These are phyloP conservation scores for Acanthamoeba culbertsoni DNA, from an alignment of 208 protist species.

Conservation along the genomic window DNA sequence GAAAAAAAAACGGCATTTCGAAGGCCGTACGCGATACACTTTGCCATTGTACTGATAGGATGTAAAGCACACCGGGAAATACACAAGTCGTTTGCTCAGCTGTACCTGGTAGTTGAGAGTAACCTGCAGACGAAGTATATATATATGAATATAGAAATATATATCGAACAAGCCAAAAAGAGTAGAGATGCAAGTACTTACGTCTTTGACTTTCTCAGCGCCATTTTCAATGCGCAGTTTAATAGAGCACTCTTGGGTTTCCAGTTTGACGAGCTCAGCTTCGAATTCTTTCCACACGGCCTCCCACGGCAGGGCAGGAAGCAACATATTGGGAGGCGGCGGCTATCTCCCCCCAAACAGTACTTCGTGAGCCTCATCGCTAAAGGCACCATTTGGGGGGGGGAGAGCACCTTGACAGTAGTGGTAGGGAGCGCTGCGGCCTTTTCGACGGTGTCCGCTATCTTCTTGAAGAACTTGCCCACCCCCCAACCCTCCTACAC, in stretches of 20 bases:
- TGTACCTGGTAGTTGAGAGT: constrained; percentile 11
- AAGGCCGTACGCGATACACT: neutral
- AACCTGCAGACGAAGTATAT: neutral
- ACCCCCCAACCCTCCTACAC: constrained; percentile 14
- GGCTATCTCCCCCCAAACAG: no score
- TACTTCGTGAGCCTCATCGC: no score
- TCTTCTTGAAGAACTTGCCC: constrained; percentile 32
- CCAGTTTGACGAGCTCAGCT: neutral
- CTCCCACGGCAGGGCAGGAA: neutral
- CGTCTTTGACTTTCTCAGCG: constrained; percentile 3
- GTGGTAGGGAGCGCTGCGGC: neutral
- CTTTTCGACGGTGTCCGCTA: neutral
- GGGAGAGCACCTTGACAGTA: neutral
- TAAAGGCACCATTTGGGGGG: no score
- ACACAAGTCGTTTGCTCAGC: neutral
- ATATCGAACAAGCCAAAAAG: neutral
- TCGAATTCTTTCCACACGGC: neutral
- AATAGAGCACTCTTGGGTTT: neutral
- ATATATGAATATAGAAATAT: neutral
- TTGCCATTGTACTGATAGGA: constrained; percentile 34
- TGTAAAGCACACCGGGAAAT: neutral
- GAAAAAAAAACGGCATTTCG: neutral
- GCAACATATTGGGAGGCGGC: neutral
- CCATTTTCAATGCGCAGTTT: neutral
- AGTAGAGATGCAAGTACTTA: neutral